A percentile compares a stretch with the other conserved stretches of the same genome.
Evolutionary conservation across 768 basidiomycete species (phyloP).

Genomic region (Mycena kentingensis): DNA sequence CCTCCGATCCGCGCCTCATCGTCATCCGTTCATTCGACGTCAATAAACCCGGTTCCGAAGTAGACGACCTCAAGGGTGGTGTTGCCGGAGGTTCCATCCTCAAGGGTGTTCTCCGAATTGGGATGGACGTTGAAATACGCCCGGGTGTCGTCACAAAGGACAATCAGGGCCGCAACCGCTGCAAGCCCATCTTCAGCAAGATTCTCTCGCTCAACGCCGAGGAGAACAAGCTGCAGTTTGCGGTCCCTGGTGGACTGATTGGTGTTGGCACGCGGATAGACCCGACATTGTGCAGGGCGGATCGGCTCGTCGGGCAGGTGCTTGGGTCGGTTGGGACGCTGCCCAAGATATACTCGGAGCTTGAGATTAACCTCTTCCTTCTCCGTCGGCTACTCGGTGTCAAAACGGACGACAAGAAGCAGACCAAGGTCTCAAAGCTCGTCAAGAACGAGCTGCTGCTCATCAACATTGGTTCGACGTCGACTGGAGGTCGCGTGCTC

Average conservation of each 20-base stretch:
- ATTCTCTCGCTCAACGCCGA: slow-evolving; percentile 95
- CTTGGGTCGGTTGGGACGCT: slow-evolving; percentile 92
- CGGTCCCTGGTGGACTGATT: slow-evolving; percentile 96
- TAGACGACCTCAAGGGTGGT: slow-evolving; percentile 96
- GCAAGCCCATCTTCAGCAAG: slow-evolving; percentile 88
- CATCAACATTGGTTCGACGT: slow-evolving; percentile 98
- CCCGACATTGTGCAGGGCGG: slow-evolving; percentile 94
- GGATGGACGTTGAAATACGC: slow-evolving; percentile 94
- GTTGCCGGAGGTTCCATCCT: slow-evolving; percentile 97
- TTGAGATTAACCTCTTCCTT: slow-evolving; percentile 92
- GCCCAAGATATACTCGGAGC: slow-evolving; percentile 87
- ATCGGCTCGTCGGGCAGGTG: slow-evolving; percentile 95
- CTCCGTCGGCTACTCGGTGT: slow-evolving; percentile 96
- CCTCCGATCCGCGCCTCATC: slow-evolving; percentile 88
- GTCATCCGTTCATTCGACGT: slow-evolving; percentile 99
- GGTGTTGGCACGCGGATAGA: slow-evolving; percentile 98
- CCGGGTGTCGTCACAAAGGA: slow-evolving; percentile 98
- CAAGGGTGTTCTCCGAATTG: slow-evolving; percentile 85
- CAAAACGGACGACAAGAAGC: slow-evolving; percentile 98
- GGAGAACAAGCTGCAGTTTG: slow-evolving; percentile 90
- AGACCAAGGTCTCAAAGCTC: slow-evolving; percentile 92
- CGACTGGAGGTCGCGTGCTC: slow-evolving; percentile 93
- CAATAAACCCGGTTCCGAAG: slow-evolving; percentile 97
- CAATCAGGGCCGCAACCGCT: slow-evolving; percentile 82
- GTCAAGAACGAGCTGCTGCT: slow-evolving; percentile 89